phyloP scores from a whole-genome alignment of 208 protist genomes.

The Lotmaria passim region DNA sequence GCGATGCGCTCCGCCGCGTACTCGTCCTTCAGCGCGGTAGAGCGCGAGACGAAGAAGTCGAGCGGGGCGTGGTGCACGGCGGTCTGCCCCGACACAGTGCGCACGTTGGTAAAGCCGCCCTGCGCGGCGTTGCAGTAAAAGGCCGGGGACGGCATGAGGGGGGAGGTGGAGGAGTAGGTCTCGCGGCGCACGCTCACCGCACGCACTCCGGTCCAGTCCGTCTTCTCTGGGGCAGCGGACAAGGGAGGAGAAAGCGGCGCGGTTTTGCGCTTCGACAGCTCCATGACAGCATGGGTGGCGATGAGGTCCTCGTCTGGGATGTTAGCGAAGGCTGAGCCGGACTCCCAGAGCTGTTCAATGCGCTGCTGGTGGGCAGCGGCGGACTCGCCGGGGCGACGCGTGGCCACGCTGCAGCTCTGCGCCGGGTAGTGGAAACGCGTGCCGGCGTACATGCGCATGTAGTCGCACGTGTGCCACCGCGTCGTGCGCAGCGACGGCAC shows the following conservation, averaged over 20 bases:
- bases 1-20: constrained; percentile 1
- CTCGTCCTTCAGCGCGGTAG: constrained; percentile 19
- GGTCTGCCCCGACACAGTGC: not conserved
- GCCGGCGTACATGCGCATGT: constrained; percentile 32
- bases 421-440: constrained; percentile 33
- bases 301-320: constrained; percentile 44
- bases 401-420: constrained; percentile 39
- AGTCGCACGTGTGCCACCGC: constrained; percentile 31
- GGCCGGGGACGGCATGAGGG: constrained; percentile 42
- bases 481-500: constrained; percentile 24
- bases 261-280: constrained; percentile 34
- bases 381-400: constrained; percentile 23
- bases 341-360: constrained; percentile 31
- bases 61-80: constrained; percentile 25
- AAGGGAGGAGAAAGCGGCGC: not conserved
- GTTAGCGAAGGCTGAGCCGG: constrained; percentile 18
- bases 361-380: constrained; percentile 22
- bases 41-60: constrained; percentile 13
- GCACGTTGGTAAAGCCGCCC: constrained; percentile 41
- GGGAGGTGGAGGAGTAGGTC: constrained; percentile 38
- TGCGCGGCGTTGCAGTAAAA: constrained; percentile 33
- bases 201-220: constrained; percentile 24
- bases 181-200: constrained; percentile 31
- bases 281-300: constrained; percentile 23
- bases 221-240: not conserved